Evolutionary conservation across 257 asterid genomes (phyloP), one percentile per base, ranked within the genome.

Genomic region (Scutellaria galericulata): DNA sequence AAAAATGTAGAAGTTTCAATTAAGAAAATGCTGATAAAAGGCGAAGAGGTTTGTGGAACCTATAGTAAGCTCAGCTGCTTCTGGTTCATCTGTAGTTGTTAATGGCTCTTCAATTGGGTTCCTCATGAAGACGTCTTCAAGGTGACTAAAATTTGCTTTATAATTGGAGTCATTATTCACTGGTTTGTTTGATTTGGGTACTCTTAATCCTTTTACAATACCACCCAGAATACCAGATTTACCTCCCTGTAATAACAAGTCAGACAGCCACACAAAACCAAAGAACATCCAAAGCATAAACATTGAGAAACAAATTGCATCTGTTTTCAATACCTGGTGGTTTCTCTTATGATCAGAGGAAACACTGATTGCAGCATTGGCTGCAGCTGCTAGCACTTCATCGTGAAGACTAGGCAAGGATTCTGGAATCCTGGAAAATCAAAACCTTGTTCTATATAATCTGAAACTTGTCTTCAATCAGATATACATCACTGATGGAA

Each of bases 371-470:
- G 97, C 96, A 79, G 90, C 87, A 39, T 82, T 78, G 45, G 95
- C 84, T 7, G 98, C 96, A 60, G 96, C 89, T 61, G 96, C 98
- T 53, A 93, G 86, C 76, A 90, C 98, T 83, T 83, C 91, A 83
- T 90, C 97, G 53, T 93, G 96, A 67, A 93, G 97, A 75, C 63
- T 77, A 47, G 97, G 97, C 76, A 88, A 80, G 82, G 91, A 88
- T 75, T 86, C 90, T 3, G 95, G 97, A 64, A 88, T 86, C 85
- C 98, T 90, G 75, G 57, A 62, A 82, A 72, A 64, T 22, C 40
- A 47, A 60, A 55, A 52, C 48, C 59, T 68, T 45, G 71, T 63
- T 79, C 53, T 84, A 68, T 53, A 46, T 79, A 53, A 65, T 72
- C 48, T 70, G 65, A 64, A 52, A 18, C 22, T 57, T 45, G 12